Conservation (phyloP, 805 yeast genomes). For the Saccharomyces jurei region DNA sequence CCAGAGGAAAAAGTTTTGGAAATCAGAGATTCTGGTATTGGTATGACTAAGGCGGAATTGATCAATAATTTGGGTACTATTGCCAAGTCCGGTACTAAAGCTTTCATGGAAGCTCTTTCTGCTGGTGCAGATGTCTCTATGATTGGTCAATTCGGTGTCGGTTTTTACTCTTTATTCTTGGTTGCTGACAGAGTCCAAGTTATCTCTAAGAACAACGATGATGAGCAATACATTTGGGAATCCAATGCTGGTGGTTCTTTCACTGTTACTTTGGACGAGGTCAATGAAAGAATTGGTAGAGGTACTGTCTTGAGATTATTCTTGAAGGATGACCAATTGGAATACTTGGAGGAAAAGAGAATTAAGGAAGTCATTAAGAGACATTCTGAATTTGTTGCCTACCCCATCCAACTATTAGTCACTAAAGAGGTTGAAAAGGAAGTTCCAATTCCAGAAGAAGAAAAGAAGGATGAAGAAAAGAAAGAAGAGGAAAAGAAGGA, state of each 20-base stretch:
- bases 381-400: conserved; percentile 98
- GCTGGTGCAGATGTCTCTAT: conserved; percentile 99
- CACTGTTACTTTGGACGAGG: conserved; percentile 86
- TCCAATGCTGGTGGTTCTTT: conserved; percentile 99
- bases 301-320: conserved; percentile 93
- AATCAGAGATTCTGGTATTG: conserved; percentile 98
- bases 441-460: conserved; percentile 72
- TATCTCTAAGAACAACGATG: conserved; percentile 96
- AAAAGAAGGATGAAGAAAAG: conserved; percentile 26
- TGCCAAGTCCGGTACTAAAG: conserved; percentile 99
- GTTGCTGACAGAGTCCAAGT: conserved; percentile 99
- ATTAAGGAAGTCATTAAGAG: conserved; percentile 98
- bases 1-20: conserved; percentile 92
- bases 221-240: conserved; percentile 99
- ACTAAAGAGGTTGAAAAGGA: conserved; percentile 99
- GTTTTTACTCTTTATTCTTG: conserved; percentile 98
- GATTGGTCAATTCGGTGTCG: conserved; percentile 99
- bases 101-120: conserved; percentile 97
- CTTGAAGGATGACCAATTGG: conserved; percentile 97
- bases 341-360: conserved; percentile 98
- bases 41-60: conserved; percentile 99
- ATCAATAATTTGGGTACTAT: conserved; percentile 99
- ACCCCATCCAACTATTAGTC: conserved; percentile 97
- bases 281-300: conserved; percentile 80
- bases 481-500: conserved; percentile 39